A percentile compares a stretch with the other conserved stretches of the same genome.
Conservation (phyloP, 1,139 yeast species). For the Yamadazyma taylorii region DNA sequence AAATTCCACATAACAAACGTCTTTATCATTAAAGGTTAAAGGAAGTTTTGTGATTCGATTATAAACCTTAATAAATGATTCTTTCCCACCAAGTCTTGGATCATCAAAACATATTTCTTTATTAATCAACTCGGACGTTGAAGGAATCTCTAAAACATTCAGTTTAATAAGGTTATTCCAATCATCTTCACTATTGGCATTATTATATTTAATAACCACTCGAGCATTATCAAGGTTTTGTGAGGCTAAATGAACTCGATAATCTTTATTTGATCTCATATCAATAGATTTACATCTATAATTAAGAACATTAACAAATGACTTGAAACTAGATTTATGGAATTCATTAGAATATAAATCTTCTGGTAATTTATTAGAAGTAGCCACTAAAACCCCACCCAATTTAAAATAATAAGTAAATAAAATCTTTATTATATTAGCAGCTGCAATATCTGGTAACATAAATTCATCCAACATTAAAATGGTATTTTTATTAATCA, state of each 20-base stretch:
- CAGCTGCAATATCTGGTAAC: slow-evolving; percentile 72
- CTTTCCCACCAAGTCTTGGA: slow-evolving; percentile 20
- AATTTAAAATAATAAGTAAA: slow-evolving; percentile 69
- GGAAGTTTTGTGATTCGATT: slow-evolving; percentile 54
- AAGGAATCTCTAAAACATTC: slow-evolving; percentile 19
- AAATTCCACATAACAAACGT: slow-evolving; percentile 54
- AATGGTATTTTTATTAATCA: slow-evolving; percentile 60
- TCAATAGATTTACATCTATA: slow-evolving; percentile 64
- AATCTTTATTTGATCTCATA: slow-evolving; percentile 60
- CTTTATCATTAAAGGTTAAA: slow-evolving; percentile 33
- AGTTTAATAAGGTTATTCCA: slow-evolving; percentile 38
- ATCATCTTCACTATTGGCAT: slow-evolving; percentile 23
- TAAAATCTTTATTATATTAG: slow-evolving; percentile 62
- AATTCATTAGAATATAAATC: slow-evolving; percentile 67
- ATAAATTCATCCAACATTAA: slow-evolving; percentile 70
- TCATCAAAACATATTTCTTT: slow-evolving; percentile 7
- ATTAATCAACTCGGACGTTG: slow-evolving; percentile 16
- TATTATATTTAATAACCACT: slow-evolving; percentile 30
- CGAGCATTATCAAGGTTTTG: slow-evolving; percentile 18
- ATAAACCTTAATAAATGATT: slow-evolving; percentile 49
- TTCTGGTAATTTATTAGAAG: slow-evolving; percentile 70
- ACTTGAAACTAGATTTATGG: slow-evolving; percentile 55
- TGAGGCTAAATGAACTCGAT: slow-evolving; percentile 43
- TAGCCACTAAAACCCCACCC: slow-evolving; percentile 74
- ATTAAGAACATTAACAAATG: slow-evolving; percentile 57